phyloP scores from a whole-genome alignment of 1,139 yeast genomes.

The Zygosaccharomyces sapae region DNA sequence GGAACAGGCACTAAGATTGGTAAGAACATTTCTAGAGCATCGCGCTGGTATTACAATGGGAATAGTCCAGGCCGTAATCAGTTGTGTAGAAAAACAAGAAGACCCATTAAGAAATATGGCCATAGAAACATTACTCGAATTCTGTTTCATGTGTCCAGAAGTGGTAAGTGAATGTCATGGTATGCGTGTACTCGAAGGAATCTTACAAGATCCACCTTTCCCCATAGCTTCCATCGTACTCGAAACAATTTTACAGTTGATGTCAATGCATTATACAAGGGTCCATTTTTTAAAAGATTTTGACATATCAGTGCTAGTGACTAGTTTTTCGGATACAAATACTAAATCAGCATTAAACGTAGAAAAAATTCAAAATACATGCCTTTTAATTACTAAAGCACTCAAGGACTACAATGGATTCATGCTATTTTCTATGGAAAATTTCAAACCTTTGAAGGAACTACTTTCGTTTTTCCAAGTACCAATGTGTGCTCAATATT shows the following conservation, averaged over 20 bases:
- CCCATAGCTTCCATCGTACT: conserved; percentile 55
- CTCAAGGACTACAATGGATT: conserved; percentile 78
- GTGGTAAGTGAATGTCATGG: conserved; percentile 63
- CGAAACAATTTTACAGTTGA: conserved; percentile 52
- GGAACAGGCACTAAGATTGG: conserved; percentile 70
- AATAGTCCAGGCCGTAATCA: conserved; percentile 64
- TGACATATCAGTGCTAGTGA: conserved; percentile 59
- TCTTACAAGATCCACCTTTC: conserved; percentile 52
- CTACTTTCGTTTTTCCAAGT: conserved; percentile 60
- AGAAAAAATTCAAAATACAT: conserved; percentile 58
- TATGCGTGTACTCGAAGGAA: conserved; percentile 52
- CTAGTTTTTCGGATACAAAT: conserved; percentile 61
- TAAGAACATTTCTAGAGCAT: conserved; percentile 57
- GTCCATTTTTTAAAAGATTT: conserved; percentile 52
- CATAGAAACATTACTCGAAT: conserved; percentile 70
- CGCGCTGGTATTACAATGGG: conserved; percentile 55
- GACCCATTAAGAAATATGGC: conserved; percentile 53
- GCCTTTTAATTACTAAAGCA: conserved; percentile 56
- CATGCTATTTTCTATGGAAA: conserved; percentile 56
- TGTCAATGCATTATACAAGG: conserved; percentile 60
- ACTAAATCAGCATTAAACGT: conserved; percentile 44
- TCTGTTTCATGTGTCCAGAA: conserved; percentile 59
- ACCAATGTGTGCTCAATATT: conserved; percentile 57
- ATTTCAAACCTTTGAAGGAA: conserved; percentile 54
- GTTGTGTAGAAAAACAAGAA: conserved; percentile 61